Base-by-base conservation (phyloP, 2,329 filamentous ascomycete species). In the Pyrenophora graminea region DNA sequence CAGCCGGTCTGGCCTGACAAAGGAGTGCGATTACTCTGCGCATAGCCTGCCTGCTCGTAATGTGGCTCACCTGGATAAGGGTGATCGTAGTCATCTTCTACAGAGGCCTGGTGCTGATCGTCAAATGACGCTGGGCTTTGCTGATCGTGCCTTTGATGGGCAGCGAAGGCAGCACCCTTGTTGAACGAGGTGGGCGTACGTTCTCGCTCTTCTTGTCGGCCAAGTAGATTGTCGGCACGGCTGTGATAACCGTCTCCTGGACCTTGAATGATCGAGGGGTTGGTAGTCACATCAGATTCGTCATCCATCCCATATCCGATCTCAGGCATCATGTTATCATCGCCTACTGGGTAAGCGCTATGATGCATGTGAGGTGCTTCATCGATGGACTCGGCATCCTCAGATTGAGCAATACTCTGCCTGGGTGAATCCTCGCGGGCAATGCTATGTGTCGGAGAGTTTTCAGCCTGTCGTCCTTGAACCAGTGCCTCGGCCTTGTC, bases 191-290 rank as follows among this genome's bases (percentile, higher is more conserved):
- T 66, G 8, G 68, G 53, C 59, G 67, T 61, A 56, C 67, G 59
- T 38, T 71, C 67, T 18, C 62, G 62, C 39, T 68, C 74, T 58
- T 67, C 74, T 62, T 55, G 71, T 59, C 52, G 63, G 40, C 55
- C 61, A 13, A 71, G 56, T 18, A 67, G 38, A 68, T 68, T 62
- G n/a, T 68, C 65, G 13, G 66, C 79, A 18, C 71, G 72, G 53
- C 74, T 75, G 39, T 76, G 77, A 58, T 78, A 77, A 1, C 52
- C 56, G 39, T 77, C 70, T 21, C 75, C 68, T 30, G 86, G 87
- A 15, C 89, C 90, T 59, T 91, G 83, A 34, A 95, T 85, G 42
- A 92, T 81, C 0, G 92, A 96, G 2, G 91, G 91, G 67, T 95
- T 95, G 15, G 91, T 96, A 39, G 85, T 87, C 13, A 90, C 81